phyloP scores from a whole-genome alignment of 345 rosid genomes.

The Salix purpurea region DNA sequence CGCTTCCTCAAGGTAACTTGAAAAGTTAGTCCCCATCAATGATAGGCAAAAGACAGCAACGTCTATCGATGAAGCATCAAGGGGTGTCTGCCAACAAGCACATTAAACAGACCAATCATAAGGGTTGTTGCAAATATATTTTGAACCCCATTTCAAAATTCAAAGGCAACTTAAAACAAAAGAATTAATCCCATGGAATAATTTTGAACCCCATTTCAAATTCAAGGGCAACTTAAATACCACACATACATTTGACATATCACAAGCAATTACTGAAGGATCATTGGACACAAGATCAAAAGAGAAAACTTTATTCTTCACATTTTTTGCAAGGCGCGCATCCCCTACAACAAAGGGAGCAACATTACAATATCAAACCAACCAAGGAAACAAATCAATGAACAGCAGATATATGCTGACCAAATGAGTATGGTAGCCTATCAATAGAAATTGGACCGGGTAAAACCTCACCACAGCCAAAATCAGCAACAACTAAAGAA shows the following conservation, averaged over 20 bases:
- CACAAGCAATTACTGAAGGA: slow-evolving; percentile 82
- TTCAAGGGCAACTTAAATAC: background rate
- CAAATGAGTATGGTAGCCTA: background rate
- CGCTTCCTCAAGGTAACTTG: slow-evolving; percentile 73
- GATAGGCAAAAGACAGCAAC: slow-evolving; percentile 93
- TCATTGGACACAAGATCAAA: slow-evolving; percentile 79
- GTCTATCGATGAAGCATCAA: slow-evolving; percentile 64
- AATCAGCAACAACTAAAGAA: slow-evolving; percentile 87
- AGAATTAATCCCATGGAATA: background rate
- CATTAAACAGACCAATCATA: background rate
- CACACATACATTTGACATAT: slow-evolving; percentile 72
- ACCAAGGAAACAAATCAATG: background rate
- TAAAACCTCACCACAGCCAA: slow-evolving; percentile 82
- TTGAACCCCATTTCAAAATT: background rate
- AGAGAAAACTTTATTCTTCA: slow-evolving; percentile 89
- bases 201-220: background rate
- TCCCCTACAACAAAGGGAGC: slow-evolving; percentile 50
- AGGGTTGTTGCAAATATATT: background rate
- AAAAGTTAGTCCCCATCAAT: slow-evolving; percentile 85
- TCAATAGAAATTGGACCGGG: slow-evolving; percentile 5
- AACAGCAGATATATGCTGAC: background rate
- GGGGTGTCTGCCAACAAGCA: slow-evolving; percentile 53
- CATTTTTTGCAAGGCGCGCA: slow-evolving; percentile 73
- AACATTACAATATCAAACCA: slow-evolving; percentile 7
- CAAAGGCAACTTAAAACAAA: background rate